Percentiles rank a stretch among this genome's conserved stretches.
phyloP scores from a whole-genome alignment of 2,329 filamentous ascomycete genomes.

The Capronia americana region DNA sequence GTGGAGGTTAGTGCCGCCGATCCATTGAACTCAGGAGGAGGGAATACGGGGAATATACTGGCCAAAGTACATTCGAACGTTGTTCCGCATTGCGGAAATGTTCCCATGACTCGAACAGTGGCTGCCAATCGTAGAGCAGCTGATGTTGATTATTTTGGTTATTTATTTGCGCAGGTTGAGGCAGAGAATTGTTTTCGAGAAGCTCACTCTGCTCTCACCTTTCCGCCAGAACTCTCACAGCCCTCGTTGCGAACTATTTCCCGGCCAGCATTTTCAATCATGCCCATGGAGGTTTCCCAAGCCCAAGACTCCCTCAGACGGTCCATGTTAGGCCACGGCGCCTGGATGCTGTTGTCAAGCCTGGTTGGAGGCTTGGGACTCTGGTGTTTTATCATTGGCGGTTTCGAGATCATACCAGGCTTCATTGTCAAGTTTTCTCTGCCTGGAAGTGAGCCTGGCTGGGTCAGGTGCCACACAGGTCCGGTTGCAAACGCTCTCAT shows the following conservation, averaged over 20 bases:
- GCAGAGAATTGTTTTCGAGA: constrained; percentile 2
- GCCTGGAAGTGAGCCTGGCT: constrained; percentile 17
- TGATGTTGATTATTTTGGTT: background rate
- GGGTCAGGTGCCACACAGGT: constrained; percentile 19
- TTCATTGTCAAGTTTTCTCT: constrained; percentile 13
- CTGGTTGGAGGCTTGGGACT: constrained; percentile 15
- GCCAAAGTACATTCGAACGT: background rate
- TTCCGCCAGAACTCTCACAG: background rate
- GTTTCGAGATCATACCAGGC: constrained; percentile 21
- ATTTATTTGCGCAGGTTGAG: constrained; percentile 2
- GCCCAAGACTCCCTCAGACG: constrained; percentile 10
- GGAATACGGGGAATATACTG: constrained; percentile 4
- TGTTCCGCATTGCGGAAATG: constrained; percentile 5
- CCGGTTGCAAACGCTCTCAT: constrained; percentile 20
- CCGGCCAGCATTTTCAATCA: background rate
- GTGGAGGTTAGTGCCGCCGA: background rate
- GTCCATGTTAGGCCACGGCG: constrained; percentile 11
- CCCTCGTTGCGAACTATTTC: background rate
- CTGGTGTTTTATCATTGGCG: constrained; percentile 17
- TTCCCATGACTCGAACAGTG: background rate
- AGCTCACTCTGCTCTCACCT: background rate
- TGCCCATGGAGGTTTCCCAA: constrained; percentile 4
- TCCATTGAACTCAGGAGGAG: background rate
- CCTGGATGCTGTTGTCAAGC: constrained; percentile 15
- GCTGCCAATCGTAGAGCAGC: background rate